phyloP scores from a whole-genome alignment of 148 eudicot species.

The Rhododendron vialii region DNA sequence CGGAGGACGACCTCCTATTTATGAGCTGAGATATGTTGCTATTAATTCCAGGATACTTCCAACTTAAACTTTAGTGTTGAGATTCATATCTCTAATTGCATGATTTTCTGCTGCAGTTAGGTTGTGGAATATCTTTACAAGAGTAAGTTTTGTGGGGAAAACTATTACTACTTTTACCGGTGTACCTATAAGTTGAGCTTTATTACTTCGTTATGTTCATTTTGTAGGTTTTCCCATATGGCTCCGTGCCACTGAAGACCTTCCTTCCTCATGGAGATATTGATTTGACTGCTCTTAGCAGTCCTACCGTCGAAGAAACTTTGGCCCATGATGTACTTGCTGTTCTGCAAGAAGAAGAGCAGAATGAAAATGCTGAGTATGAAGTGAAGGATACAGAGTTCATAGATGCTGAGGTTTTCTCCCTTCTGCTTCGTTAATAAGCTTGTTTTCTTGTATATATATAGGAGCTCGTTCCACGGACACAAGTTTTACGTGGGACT shows the following conservation, averaged over 20 bases:
- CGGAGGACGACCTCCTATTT: not conserved
- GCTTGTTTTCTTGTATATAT: not conserved
- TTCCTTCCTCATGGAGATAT: constrained; percentile 69
- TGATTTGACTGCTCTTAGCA: constrained; percentile 46
- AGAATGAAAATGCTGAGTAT: constrained; percentile 44
- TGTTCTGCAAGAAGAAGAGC: constrained; percentile 43
- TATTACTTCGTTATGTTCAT: not conserved
- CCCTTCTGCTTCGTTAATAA: not conserved
- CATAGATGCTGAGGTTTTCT: constrained; percentile 61
- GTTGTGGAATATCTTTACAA: not conserved
- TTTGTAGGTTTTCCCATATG: constrained; percentile 53
- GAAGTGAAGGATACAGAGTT: constrained; percentile 53
- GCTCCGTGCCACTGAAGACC: constrained; percentile 66
- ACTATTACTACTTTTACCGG: not conserved
- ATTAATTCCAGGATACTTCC: constrained; percentile 3
- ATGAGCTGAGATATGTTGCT: not conserved
- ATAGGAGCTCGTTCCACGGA: no score
- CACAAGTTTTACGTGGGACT: no score
- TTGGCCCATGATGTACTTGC: constrained; percentile 41
- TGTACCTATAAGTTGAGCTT: not conserved
- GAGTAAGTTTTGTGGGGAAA: not conserved
- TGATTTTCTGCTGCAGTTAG: not conserved
- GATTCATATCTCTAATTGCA: not conserved
- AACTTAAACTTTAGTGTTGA: not conserved
- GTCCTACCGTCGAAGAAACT: constrained; percentile 30